Conservation (phyloP, 768 basidiomycete genomes). For the Agaricus blazei region DNA sequence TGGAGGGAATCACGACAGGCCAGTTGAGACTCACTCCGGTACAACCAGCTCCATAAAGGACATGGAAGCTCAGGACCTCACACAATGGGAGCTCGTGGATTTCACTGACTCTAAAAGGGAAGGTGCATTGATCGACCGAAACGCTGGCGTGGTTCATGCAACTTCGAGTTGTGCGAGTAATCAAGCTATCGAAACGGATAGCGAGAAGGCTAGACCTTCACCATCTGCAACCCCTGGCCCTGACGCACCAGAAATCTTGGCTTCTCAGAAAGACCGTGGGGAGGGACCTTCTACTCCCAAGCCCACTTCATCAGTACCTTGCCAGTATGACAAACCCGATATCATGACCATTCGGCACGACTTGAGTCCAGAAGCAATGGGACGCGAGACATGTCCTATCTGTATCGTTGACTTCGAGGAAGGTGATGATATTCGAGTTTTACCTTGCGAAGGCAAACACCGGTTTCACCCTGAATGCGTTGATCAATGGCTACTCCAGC, state of each 20-base stretch:
- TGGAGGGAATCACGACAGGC: conserved; percentile 22
- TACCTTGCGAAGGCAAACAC: conserved; percentile 91
- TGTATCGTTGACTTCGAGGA: conserved; percentile 93
- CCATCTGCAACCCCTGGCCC: background rate
- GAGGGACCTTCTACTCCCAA: conserved; percentile 9
- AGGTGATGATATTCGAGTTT: conserved; percentile 84
- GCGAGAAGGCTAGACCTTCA: background rate
- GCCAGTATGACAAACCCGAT: background rate
- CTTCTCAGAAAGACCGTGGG: conserved; percentile 10
- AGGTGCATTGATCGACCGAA: background rate
- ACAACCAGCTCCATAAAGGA: conserved; percentile 17
- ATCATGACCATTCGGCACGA: conserved; percentile 24
- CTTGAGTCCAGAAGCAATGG: conserved; percentile 60
- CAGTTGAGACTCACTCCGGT: background rate
- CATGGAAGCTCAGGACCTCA: conserved; percentile 20
- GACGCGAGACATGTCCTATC: conserved; percentile 88
- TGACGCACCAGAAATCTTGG: background rate
- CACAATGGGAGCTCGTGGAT: conserved; percentile 15
- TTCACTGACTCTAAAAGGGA: background rate
- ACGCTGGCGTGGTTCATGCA: background rate
- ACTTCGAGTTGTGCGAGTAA: background rate
- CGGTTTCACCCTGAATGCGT: conserved; percentile 88
- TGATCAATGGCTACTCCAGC: conserved; percentile 88
- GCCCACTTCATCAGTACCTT: conserved; percentile 1
- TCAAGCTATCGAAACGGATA: background rate